phyloP scores from a whole-genome alignment of 441 rosid species.

The Biscutella laevigata region DNA sequence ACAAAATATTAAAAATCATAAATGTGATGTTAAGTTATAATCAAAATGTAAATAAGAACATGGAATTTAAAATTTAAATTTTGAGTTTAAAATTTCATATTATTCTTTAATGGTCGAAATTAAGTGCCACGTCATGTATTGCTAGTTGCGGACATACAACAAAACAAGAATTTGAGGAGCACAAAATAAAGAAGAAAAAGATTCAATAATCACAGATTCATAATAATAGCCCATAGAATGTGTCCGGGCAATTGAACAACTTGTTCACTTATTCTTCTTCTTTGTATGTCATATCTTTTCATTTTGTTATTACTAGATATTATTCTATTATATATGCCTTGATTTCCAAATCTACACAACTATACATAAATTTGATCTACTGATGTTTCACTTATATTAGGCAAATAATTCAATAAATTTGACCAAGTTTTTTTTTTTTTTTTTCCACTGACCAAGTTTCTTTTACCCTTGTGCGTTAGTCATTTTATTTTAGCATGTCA shows the following conservation, averaged over 20 bases:
- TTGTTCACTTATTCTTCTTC: constrained; percentile 14
- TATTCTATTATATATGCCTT: constrained; percentile 5
- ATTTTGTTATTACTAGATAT: not conserved
- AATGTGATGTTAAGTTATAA: too few relatives aligned
- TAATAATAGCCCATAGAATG: constrained; percentile 24
- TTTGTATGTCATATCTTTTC: constrained; percentile 9
- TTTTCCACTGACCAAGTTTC: too few relatives aligned
- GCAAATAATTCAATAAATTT: too few relatives aligned
- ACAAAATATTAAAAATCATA: too few relatives aligned
- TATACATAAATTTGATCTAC: not conserved
- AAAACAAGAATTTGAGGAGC: constrained; percentile 23
- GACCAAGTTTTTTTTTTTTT: too few relatives aligned
- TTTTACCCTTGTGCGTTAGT: too few relatives aligned
- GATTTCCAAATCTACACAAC: not conserved
- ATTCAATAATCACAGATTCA: constrained; percentile 19
- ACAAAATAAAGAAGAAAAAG: not conserved
- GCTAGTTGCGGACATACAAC: constrained; percentile 28
- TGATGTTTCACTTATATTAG: not conserved
- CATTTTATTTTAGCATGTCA: not conserved
- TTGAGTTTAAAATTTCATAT: too few relatives aligned
- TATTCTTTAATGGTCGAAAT: not conserved
- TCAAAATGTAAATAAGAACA: too few relatives aligned
- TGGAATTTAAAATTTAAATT: too few relatives aligned
- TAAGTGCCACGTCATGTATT: constrained; percentile 22
- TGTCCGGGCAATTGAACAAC: constrained; percentile 26